A percentile compares a stretch with the other conserved stretches of the same genome.
phyloP scores from a whole-genome alignment of 2,329 filamentous ascomycete genomes.

The Aureobasidium mangrovei region DNA sequence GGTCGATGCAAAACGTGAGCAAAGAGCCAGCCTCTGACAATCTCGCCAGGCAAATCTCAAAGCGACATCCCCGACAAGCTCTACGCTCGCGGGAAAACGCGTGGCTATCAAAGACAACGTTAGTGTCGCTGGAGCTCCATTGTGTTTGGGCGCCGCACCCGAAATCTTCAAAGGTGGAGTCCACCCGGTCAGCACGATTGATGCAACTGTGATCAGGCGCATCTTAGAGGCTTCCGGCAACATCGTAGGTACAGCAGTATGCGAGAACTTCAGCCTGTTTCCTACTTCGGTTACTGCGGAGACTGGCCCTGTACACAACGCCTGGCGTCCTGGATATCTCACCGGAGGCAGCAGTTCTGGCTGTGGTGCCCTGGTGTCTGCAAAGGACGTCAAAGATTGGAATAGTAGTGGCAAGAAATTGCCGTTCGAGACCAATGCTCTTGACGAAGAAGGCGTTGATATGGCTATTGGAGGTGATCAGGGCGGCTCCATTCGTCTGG shows the following conservation, averaged over 20 bases:
- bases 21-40: neutral
- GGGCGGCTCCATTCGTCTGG: conserved; percentile 21
- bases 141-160: conserved; percentile 35
- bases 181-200: conserved; percentile 30
- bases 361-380: conserved; percentile 27
- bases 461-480: conserved; percentile 30
- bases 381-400: conserved; percentile 22
- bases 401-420: conserved; percentile 16
- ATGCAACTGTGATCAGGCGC: conserved; percentile 38
- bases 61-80: conserved; percentile 20
- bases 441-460: conserved; percentile 24
- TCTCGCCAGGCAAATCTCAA: conserved; percentile 20
- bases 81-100: conserved; percentile 23
- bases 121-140: conserved; percentile 36
- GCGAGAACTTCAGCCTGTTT: conserved; percentile 40
- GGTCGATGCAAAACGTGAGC: too few species aligned
- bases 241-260: conserved; percentile 38
- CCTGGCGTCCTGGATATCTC: conserved; percentile 28
- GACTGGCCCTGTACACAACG: conserved; percentile 38
- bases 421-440: conserved; percentile 5
- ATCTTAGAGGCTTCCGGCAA: conserved; percentile 35
- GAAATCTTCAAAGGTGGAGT: conserved; percentile 32
- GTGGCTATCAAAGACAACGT: conserved; percentile 43
- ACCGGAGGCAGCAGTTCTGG: conserved; percentile 30
- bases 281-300: conserved; percentile 36